Evolutionary conservation across 192 early-diverging fungal genomes (phyloP).

Genomic region (Irineochytrium annulatum): DNA sequence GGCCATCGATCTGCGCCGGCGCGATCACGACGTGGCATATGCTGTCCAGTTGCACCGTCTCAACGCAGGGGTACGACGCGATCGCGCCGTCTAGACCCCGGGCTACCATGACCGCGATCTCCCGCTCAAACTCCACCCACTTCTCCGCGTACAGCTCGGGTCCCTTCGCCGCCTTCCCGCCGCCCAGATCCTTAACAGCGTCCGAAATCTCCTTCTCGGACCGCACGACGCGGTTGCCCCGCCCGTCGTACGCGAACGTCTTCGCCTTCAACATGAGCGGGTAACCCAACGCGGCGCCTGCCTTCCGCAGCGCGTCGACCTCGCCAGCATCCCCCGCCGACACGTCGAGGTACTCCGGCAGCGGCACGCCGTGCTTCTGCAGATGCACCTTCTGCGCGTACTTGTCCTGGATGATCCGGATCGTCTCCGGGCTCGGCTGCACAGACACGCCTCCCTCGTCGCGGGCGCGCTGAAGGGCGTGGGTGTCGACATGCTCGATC

Average conservation of each 20-base stretch:
- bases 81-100: slow-evolving; percentile 66
- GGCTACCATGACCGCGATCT: slow-evolving; percentile 98
- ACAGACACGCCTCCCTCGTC: slow-evolving; percentile 46
- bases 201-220: slow-evolving; percentile 60
- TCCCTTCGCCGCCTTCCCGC: slow-evolving; percentile 42
- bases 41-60: slow-evolving; percentile 95
- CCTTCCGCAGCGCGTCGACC: slow-evolving; percentile 16
- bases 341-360: slow-evolving; percentile 65
- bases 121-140: slow-evolving; percentile 87
- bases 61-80: slow-evolving; percentile 86
- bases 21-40: slow-evolving; percentile 95
- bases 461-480: slow-evolving; percentile 51
- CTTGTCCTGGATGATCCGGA: slow-evolving; percentile 95
- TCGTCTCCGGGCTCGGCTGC: slow-evolving; percentile 77
- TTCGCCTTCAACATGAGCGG: slow-evolving; percentile 96
- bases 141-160: slow-evolving; percentile 89
- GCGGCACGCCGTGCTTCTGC: slow-evolving; percentile 57
- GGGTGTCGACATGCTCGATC: slow-evolving; percentile 92
- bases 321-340: slow-evolving; percentile 46
- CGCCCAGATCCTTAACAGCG: slow-evolving; percentile 60
- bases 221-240: slow-evolving; percentile 88
- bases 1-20: slow-evolving; percentile 91
- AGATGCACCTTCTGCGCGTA: slow-evolving; percentile 84
- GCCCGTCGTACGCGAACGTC: slow-evolving; percentile 90
- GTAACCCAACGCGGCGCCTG: slow-evolving; percentile 72